Evolutionary conservation across 163 green algal species (phyloP), one percentile per base, ranked within the genome.

Genomic region (Chloroidium sp.): DNA sequence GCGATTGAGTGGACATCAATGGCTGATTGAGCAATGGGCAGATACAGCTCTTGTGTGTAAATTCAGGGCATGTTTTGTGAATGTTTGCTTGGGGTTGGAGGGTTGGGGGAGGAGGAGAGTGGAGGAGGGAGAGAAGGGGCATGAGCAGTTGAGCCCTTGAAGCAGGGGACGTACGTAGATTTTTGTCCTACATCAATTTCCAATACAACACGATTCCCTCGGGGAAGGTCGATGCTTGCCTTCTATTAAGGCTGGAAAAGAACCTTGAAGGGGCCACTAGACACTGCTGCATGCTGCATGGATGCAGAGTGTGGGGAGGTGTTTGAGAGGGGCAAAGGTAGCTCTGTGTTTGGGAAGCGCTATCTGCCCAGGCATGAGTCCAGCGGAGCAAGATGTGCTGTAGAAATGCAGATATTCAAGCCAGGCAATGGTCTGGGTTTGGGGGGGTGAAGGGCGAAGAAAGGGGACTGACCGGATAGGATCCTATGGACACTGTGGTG

Each of bases 401-500:
- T 10, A 72, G 10, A 72, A 10, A 6, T 72, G 6, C 67, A 72
- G 67, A n/a, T 6, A 72, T 6, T 72, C 6, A 72, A n/a, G 67
- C 6, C 6, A 72, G 6, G 67, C 6, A 6, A n/a, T 10, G 10
- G 67, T 10, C 6, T 6, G 6, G 67, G 67, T 72, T 6, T 6
- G 67, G 67, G 67, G 10, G 67, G 6, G 67, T 72, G 10, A 36
- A 36, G 36, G 36, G 36, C 36, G 36, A 36, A 36, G 64, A 72
- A 10, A 10, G 8, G 64, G 64, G 8, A 10, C 64, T n/a, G 6
- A 10, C 91, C n/a, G 93, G 93, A 81, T 97, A 97, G 4, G 82
- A 91, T 13, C 93, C 93, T 0, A 96, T 78, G 2, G 86, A 69
- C 14, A 97, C 89, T 58, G 88, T 82, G 14, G 78, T 77, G 1